These are phyloP conservation scores for Dipodascus albidus DNA, from an alignment of 805 yeast species.

Conservation along the genomic window DNA sequence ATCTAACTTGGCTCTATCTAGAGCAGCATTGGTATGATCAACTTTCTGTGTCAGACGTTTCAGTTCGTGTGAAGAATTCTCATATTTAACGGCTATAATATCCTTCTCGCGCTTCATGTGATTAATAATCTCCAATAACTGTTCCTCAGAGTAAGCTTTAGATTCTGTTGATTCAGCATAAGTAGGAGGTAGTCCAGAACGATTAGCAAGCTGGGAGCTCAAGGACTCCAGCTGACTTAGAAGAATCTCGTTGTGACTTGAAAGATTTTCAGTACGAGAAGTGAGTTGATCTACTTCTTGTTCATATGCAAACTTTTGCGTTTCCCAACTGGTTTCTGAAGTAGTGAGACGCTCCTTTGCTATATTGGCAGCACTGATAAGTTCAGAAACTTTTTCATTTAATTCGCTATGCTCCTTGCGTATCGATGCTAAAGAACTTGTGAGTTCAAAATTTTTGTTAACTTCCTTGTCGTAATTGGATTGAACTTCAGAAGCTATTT, in stretches of 20 bases:
- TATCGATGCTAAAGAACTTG: constrained; percentile 30
- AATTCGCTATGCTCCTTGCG: constrained; percentile 27
- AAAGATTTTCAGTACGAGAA: constrained; percentile 41
- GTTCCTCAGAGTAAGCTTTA: constrained; percentile 14
- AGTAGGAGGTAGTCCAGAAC: constrained; percentile 5
- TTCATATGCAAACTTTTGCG: constrained; percentile 32
- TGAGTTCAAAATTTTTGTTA: constrained; percentile 41
- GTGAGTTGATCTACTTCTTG: constrained; percentile 37
- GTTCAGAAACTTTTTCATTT: constrained; percentile 17
- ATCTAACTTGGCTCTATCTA: constrained; percentile 42
- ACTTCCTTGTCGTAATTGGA: constrained; percentile 45
- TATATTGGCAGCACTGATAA: constrained; percentile 20
- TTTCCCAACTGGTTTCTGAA: constrained; percentile 35
- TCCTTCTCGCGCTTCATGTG: constrained; percentile 70
- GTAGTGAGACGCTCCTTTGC: constrained; percentile 25
- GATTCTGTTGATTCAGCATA: constrained; percentile 11
- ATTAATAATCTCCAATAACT: constrained; percentile 41
- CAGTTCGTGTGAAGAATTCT: constrained; percentile 41
- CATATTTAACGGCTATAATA: constrained; percentile 47
- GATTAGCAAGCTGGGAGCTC: constrained; percentile 12
- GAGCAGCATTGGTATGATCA: constrained; percentile 35
- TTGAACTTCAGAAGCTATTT: constrained; percentile 39
- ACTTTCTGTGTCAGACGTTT: constrained; percentile 41
- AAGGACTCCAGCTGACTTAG: constrained; percentile 52
- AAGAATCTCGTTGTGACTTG: constrained; percentile 56